Conservation (phyloP, 495 filamentous ascomycete species). For the Glutinoglossum americanum region DNA sequence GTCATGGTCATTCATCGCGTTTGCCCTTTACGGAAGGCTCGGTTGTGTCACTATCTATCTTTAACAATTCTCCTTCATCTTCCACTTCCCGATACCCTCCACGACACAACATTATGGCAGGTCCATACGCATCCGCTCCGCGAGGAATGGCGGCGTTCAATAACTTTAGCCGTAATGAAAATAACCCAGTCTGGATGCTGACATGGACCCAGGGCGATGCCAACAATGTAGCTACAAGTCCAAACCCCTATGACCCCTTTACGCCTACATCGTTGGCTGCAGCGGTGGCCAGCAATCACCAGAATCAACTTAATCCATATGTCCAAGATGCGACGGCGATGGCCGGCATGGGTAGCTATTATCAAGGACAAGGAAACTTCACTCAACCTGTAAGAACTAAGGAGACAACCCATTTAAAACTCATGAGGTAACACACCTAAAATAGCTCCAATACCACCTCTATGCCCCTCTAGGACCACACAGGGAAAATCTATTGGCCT, state of each 20-base stretch:
- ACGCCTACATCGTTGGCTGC: conserved; percentile 31
- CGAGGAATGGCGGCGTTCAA: conserved; percentile 1
- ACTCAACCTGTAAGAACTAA: conserved; percentile 42
- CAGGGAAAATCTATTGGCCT: conserved; percentile 51
- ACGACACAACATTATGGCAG: conserved; percentile 8
- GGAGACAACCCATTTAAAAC: conserved; percentile 1
- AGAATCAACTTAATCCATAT: conserved; percentile 42
- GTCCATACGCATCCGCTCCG: not conserved
- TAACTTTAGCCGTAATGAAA: not conserved
- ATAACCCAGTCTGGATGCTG: not conserved
- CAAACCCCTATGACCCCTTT: conserved; percentile 34
- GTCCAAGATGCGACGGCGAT: conserved; percentile 30
- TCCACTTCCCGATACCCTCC: conserved; percentile 17
- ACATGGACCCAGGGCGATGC: conserved; percentile 5
- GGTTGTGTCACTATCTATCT: conserved; percentile 13
- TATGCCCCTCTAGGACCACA: conserved; percentile 77
- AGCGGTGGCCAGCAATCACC: conserved; percentile 20
- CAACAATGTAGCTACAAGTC: conserved; percentile 1
- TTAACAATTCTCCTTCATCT: no score
- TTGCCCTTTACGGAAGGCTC: not conserved
- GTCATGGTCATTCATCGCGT: not conserved
- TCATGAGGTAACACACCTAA: not conserved
- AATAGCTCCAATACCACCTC: conserved; percentile 67
- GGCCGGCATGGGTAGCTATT: conserved; percentile 31
- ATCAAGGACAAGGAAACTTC: conserved; percentile 27